phyloP scores from a whole-genome alignment of 768 basidiomycete species.

The Kondoa subrosea region DNA sequence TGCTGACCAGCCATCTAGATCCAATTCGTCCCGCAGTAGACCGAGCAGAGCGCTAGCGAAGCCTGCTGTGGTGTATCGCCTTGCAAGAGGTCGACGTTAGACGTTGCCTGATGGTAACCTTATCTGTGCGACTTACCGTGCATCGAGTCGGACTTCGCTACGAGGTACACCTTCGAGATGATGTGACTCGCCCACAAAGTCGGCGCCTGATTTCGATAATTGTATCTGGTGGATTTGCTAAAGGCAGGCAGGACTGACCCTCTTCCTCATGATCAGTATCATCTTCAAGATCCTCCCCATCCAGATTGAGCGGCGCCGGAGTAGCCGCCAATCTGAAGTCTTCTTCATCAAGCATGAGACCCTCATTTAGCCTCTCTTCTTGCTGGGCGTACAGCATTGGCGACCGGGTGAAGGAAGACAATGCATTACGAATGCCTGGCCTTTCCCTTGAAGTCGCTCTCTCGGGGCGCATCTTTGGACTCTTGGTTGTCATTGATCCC shows the following conservation, averaged over 20 bases:
- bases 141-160: constrained; percentile 19
- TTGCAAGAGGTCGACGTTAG: not conserved
- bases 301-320: not conserved
- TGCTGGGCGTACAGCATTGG: not conserved
- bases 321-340: not conserved
- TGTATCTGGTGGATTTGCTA: too few relatives aligned
- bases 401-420: too few relatives aligned
- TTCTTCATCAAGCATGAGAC: not conserved
- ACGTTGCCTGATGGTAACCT: too few relatives aligned
- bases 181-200: constrained; percentile 21
- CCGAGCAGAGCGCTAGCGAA: constrained; percentile 21
- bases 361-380: not conserved
- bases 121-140: constrained; percentile 19
- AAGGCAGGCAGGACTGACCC: not conserved
- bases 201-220: not conserved
- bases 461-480: too few relatives aligned
- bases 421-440: too few relatives aligned
- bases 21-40: constrained; percentile 22
- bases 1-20: constrained; percentile 21
- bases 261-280: not conserved
- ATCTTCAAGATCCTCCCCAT: not conserved
- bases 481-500: too few relatives aligned
- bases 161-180: constrained; percentile 26
- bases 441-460: too few relatives aligned
- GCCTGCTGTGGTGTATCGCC: constrained; percentile 19